These are phyloP conservation scores for Linnemannia schmuckeri DNA, from an alignment of 192 early-diverging fungal species.

Conservation along the genomic window DNA sequence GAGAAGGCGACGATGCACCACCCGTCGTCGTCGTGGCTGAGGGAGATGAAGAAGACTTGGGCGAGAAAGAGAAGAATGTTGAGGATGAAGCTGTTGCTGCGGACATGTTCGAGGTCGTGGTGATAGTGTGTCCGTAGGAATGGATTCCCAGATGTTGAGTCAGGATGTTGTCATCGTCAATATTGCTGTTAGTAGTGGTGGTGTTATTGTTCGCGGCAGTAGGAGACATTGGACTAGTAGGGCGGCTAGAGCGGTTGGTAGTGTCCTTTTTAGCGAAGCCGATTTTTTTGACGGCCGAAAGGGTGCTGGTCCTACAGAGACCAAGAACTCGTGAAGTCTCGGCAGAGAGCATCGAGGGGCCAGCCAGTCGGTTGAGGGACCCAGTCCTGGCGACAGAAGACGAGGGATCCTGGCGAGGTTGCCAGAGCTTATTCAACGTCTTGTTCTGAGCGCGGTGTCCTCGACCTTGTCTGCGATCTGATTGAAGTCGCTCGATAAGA, in stretches of 20 bases:
- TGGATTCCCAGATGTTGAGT: background rate
- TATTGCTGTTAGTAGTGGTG: background rate
- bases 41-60: background rate
- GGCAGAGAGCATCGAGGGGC: slow-evolving; percentile 18
- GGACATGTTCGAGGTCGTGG: background rate
- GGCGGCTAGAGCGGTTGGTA: slow-evolving; percentile 3
- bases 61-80: background rate
- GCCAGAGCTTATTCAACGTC: background rate
- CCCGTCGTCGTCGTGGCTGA: background rate
- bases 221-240: background rate
- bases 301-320: slow-evolving; percentile 34
- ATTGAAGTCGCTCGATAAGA: background rate
- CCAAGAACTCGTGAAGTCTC: slow-evolving; percentile 40
- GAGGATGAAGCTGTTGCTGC: background rate
- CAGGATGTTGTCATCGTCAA: background rate
- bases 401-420: slow-evolving; percentile 8
- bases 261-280: slow-evolving; percentile 4
- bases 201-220: background rate
- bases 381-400: slow-evolving; percentile 23
- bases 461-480: background rate
- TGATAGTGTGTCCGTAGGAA: background rate
- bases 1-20: slow-evolving; percentile 3
- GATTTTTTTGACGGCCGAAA: slow-evolving; percentile 13
- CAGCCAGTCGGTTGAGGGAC: slow-evolving; percentile 38
- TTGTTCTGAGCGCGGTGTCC: background rate